Conservation (phyloP, 2,329 filamentous ascomycete genomes). For the Tolypocladium nubicola region DNA sequence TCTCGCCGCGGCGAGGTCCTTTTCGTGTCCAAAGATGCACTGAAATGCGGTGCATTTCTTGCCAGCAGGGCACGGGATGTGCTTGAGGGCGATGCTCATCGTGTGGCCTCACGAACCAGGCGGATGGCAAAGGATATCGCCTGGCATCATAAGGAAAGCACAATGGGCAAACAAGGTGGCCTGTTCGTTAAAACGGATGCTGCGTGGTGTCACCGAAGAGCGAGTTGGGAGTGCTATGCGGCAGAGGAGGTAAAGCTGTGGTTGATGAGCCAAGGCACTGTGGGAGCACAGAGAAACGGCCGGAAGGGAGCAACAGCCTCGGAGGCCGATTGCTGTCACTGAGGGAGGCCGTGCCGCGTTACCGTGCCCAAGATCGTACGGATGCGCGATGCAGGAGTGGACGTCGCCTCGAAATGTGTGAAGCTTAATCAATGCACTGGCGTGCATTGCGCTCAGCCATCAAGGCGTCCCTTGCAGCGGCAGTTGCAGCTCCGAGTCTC, state of each 20-base stretch:
- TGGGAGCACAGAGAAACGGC: neutral
- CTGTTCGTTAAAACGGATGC: neutral
- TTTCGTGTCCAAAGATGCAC: constrained; percentile 39
- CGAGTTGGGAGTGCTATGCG: neutral
- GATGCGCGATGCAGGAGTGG: neutral
- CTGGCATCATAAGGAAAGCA: neutral
- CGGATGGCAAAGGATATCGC: neutral
- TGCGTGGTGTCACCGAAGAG: neutral
- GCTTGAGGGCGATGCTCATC: constrained; percentile 32
- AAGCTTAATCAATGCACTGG: neutral
- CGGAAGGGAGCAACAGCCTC: neutral
- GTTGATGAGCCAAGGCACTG: neutral
- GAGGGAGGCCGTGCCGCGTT: neutral
- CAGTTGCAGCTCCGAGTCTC: neutral
- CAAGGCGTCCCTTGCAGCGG: too few species aligned
- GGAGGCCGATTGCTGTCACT: neutral
- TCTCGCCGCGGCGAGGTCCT: constrained; percentile 6
- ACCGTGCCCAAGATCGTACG: neutral
- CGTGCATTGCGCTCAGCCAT: neutral
- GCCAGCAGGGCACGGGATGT: constrained; percentile 39
- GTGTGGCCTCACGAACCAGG: neutral
- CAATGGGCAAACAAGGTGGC: neutral
- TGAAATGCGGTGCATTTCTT: constrained; percentile 36
- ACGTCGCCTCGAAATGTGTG: neutral
- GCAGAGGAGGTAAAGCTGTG: neutral